Evolutionary conservation across 2,329 filamentous ascomycete genomes (phyloP), one percentile per base, ranked within the genome.

Genomic region (Pseudodiploospora longispora): DNA sequence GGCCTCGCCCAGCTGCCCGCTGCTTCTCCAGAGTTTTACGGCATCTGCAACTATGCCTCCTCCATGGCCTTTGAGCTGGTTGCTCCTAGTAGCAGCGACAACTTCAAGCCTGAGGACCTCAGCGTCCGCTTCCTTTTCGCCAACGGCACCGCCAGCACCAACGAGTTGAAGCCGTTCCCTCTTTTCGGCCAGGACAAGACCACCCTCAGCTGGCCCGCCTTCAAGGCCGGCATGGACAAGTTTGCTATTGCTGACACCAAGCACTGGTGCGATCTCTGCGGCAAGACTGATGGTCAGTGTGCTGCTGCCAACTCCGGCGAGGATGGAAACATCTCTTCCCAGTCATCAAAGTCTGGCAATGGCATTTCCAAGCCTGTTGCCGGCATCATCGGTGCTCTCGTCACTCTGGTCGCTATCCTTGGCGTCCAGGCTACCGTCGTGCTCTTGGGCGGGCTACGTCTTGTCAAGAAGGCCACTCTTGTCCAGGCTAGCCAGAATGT

Each of bases 1-100:
- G 78, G 78, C 6, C 69, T 81, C 12, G 66, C 76, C 5, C 61
- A 71, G 48, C 69, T 82, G 44, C 65, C 68, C 5, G 57, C 64
- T 9, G 72, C 67, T 2, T 76, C 72, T 47, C 53, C 65, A 1
- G 68, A 85, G 60, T 95, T 95, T 69, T 80, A 69, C 47, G 85
- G 85, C 43, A 70, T 95, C 9, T 80, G 83, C n/a, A 83, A 89
- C 66, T 95, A 95, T 57, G 88, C 88, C 5, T 84, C 82, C 3
- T 80, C 80, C 51, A 87, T 95, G 77, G 73, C 73, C 5, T 90
- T 94, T 60, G 90, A 95, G 70, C 68, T 83, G 27, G 69, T 81
- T 43, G 78, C 77, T 45, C 76, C 76, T 52, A 64, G 75, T 74
- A 64, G 75, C 74, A 66, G 68, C 4, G 70, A 65, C 9, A 53